Percentiles rank a stretch among this genome's conserved stretches.
Evolutionary conservation across 768 basidiomycete genomes (phyloP).

Genomic region (Lentinula detonsa): DNA sequence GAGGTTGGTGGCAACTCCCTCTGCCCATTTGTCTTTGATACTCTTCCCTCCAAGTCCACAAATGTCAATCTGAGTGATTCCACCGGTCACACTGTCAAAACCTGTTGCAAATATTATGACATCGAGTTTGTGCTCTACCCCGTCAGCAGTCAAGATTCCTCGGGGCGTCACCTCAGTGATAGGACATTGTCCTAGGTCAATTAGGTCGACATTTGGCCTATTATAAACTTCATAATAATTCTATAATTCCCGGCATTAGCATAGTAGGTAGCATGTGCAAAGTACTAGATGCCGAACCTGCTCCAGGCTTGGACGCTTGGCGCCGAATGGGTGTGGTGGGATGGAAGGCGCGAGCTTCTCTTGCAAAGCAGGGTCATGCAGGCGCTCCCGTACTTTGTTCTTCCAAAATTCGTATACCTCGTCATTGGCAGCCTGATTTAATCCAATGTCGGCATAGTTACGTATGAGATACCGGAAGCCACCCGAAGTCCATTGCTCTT

Average conservation of each 20-base stretch:
- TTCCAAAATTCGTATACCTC: constrained; percentile 5
- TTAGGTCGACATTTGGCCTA: constrained; percentile 10
- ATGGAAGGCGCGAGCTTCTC: constrained; percentile 5
- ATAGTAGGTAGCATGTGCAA: background rate
- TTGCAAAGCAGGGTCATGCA: background rate
- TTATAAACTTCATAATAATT: constrained; percentile 7
- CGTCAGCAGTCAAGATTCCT: constrained; percentile 10
- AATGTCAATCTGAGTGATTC: constrained; percentile 14
- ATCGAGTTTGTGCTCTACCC: constrained; percentile 11
- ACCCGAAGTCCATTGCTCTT: constrained; percentile 10
- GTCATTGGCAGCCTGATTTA: constrained; percentile 1
- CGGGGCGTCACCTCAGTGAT: constrained; percentile 9
- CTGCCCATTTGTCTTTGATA: constrained; percentile 13
- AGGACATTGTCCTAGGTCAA: constrained; percentile 9
- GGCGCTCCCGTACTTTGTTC: background rate
- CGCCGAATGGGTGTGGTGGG: constrained; percentile 1
- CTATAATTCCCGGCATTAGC: background rate
- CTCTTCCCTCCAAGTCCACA: constrained; percentile 9
- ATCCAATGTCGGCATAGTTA: constrained; percentile 5
- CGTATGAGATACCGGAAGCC: constrained; percentile 5
- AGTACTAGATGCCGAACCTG: background rate
- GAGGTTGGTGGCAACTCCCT: constrained; percentile 11
- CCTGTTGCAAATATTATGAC: constrained; percentile 14
- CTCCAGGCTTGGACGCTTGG: constrained; percentile 4
- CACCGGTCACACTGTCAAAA: constrained; percentile 11